Conservation (phyloP, 495 filamentous ascomycete species). For the Aspergillus cristatus region DNA sequence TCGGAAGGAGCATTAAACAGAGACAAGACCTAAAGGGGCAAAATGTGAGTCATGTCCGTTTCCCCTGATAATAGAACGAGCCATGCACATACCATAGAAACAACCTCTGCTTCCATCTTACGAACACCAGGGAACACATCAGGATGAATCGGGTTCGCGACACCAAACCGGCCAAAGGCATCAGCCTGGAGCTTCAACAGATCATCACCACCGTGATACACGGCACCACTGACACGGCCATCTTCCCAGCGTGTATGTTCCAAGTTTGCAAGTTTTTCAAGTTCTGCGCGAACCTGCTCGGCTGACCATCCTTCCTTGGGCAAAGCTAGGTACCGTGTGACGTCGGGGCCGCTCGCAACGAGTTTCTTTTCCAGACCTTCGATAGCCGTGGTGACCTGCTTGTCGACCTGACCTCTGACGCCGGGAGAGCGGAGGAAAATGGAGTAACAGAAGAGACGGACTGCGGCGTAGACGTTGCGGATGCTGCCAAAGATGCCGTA, state of each 20-base stretch:
- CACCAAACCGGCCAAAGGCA: constrained; percentile 86
- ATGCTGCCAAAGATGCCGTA: constrained; percentile 77
- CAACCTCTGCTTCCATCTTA: constrained; percentile 99
- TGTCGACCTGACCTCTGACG: constrained; percentile 70
- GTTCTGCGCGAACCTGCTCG: constrained; percentile 70
- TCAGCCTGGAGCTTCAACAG: constrained; percentile 79
- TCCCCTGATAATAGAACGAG: neutral
- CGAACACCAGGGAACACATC: constrained; percentile 96
- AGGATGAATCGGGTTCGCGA: constrained; percentile 97
- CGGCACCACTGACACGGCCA: constrained; percentile 85
- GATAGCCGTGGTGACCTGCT: constrained; percentile 59
- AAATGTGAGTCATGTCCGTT: neutral
- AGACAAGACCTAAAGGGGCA: constrained; percentile 48
- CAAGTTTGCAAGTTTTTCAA: constrained; percentile 70
- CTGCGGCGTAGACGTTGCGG: constrained; percentile 57
- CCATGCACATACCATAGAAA: constrained; percentile 64
- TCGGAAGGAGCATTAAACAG: constrained; percentile 85
- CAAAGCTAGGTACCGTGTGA: constrained; percentile 64
- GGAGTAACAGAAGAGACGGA: constrained; percentile 67
- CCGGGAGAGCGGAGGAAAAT: constrained; percentile 79
- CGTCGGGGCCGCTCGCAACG: constrained; percentile 59
- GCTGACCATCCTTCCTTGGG: constrained; percentile 80
- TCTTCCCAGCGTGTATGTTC: constrained; percentile 96
- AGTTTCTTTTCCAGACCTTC: constrained; percentile 72
- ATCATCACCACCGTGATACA: constrained; percentile 89